phyloP scores from a whole-genome alignment of 768 basidiomycete genomes.

The Lactarius quietus region DNA sequence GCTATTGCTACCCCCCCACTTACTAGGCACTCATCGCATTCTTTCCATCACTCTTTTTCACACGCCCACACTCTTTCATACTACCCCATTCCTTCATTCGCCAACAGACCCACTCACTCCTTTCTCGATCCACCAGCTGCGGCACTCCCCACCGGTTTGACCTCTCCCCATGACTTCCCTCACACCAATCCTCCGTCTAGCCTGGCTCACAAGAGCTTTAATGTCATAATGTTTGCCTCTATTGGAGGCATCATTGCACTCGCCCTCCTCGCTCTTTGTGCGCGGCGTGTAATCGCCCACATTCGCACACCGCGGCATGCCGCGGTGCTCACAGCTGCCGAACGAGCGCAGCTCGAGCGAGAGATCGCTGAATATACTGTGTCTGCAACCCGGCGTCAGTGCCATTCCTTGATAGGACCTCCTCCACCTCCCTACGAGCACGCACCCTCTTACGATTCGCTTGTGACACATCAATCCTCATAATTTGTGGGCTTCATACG shows the following conservation, averaged over 20 bases:
- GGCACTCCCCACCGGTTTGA: neutral
- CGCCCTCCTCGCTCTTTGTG: slow-evolving; percentile 35
- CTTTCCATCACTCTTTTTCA: neutral
- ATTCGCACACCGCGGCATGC: slow-evolving; percentile 42
- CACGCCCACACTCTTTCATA: neutral
- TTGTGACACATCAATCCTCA: neutral
- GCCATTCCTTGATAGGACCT: slow-evolving; percentile 31
- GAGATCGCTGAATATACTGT: slow-evolving; percentile 50
- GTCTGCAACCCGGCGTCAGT: slow-evolving; percentile 31
- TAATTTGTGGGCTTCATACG: slow-evolving; percentile 19
- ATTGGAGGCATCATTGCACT: slow-evolving; percentile 42
- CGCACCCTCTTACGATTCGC: slow-evolving; percentile 46
- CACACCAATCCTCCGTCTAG: slow-evolving; percentile 1
- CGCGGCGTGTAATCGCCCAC: slow-evolving; percentile 45
- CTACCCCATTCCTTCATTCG: neutral
- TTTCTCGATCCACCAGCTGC: neutral
- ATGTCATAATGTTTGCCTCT: slow-evolving; percentile 43
- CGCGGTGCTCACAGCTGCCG: slow-evolving; percentile 40
- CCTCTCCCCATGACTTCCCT: slow-evolving; percentile 5
- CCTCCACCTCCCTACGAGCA: slow-evolving; percentile 53
- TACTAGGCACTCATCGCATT: neutral
- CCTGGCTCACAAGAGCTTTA: slow-evolving; percentile 25
- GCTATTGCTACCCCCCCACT: neutral
- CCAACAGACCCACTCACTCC: neutral
- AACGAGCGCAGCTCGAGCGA: slow-evolving; percentile 45